Conservation (phyloP, 2,329 filamentous ascomycete species). For the Fusarium sp. region DNA sequence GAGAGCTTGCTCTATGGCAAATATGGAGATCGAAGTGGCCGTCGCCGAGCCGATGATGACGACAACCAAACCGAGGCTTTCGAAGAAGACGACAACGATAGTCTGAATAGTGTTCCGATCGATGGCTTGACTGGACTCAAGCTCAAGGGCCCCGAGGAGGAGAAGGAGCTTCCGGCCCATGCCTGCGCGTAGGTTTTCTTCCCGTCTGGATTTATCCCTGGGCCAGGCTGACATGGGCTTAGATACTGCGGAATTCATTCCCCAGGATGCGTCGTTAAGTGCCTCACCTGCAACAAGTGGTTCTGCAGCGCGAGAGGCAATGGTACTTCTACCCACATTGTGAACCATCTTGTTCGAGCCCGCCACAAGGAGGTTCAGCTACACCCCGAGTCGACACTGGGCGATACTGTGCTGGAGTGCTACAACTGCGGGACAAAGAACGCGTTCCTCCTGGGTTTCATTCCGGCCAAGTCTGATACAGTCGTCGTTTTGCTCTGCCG, state of each 20-base stretch:
- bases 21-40: slow-evolving; percentile 69
- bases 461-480: slow-evolving; percentile 97
- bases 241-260: slow-evolving; percentile 99
- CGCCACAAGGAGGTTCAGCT: slow-evolving; percentile 99
- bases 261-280: slow-evolving; percentile 94
- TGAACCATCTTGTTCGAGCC: slow-evolving; percentile 96
- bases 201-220: slow-evolving; percentile 5
- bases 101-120: slow-evolving; percentile 82
- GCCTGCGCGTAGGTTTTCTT: slow-evolving; percentile 85
- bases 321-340: slow-evolving; percentile 95
- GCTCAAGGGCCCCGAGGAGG: slow-evolving; percentile 74
- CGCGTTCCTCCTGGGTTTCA: slow-evolving; percentile 96
- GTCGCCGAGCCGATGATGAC: slow-evolving; percentile 85
- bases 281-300: slow-evolving; percentile 95
- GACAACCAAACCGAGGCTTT: slow-evolving; percentile 88
- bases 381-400: slow-evolving; percentile 90
- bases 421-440: slow-evolving; percentile 99
- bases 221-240: slow-evolving; percentile 43
- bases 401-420: slow-evolving; percentile 96
- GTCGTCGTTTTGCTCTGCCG: slow-evolving; percentile 97
- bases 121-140: slow-evolving; percentile 78
- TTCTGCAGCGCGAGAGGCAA: slow-evolving; percentile 98
- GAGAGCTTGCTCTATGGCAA: slow-evolving; percentile 84
- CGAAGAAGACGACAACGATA: slow-evolving; percentile 84
- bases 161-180: slow-evolving; percentile 91